Evolutionary conservation across 116 monocot species (phyloP), one percentile per base, ranked within the genome.

Genomic region (Phalaenopsis hybrid): DNA sequence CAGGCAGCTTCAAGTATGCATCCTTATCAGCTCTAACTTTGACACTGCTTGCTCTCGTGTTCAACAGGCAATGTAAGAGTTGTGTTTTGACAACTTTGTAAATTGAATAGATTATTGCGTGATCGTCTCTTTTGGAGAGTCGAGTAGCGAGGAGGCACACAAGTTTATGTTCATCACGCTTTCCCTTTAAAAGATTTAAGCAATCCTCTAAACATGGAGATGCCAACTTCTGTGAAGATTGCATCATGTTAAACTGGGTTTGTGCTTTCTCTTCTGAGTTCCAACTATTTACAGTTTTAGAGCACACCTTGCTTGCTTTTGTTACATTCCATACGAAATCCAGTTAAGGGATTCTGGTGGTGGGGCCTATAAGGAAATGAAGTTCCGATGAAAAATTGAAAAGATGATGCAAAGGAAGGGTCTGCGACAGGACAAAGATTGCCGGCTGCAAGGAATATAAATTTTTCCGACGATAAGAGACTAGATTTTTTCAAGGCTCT

Each of bases 91-190:
- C 83, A 51, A 93, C 95, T 13, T 74, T 16, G 86, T 93, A 91
- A 8, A 91, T 90, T 77, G 81, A 82, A 45, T 82, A 34, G 52
- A 95, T 67, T 9, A 93, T 80, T 1, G 51, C 81, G 1, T 21
- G 23, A 83, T 91, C 91, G 52, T 81, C 87, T 18, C 79, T 87
- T 9, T 84, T 79, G 81, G 89, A 91, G 81, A 95, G 70, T 43
- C 93, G 91, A 74, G 93, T 80, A 80, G 91, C 92, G 52, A 97
- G 85, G 45, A 94, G 97, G 8, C 97, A 94, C 11, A 92, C 97
- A n/a, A 97, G 94, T 75, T 89, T 88, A 80, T 97, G 94, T 85
- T 97, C 97, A 83, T 97, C 97, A 25, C 84, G 76, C 45, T 90
- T 85, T 2, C 94, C 94, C 20, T 85, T 79, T 37, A 97, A 84